Conservation (phyloP, 768 basidiomycete genomes). For the Panaeolus cyanescens region DNA sequence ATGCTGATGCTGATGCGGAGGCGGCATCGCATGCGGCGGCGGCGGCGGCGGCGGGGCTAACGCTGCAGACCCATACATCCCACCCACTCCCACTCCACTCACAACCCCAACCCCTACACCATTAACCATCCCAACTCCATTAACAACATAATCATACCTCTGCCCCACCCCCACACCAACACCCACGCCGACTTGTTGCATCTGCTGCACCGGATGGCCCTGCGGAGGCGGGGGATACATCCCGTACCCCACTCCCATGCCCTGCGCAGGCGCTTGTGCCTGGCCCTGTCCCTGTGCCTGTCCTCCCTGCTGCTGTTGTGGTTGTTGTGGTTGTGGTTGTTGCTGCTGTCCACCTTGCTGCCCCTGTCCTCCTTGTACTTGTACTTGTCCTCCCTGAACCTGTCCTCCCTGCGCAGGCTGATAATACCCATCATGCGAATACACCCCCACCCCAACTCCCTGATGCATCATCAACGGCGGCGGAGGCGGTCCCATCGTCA, state of each 20-base stretch:
- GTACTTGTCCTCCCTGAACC: neutral
- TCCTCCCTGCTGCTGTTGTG: neutral
- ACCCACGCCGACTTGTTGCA: too few relatives aligned
- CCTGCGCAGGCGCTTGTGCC: neutral
- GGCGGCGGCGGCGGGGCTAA: slow-evolving; percentile 31
- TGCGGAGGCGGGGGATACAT: neutral
- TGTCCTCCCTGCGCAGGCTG: neutral
- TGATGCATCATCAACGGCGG: neutral
- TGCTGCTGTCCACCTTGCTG: slow-evolving; percentile 10
- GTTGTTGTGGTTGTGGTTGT: slow-evolving; percentile 7
- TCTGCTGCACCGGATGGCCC: neutral
- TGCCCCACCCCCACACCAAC: neutral
- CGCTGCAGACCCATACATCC: slow-evolving; percentile 9
- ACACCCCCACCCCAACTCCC: neutral
- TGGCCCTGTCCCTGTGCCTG: slow-evolving; percentile 8
- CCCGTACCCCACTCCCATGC: too few relatives aligned
- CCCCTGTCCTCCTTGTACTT: neutral
- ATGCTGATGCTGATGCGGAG: slow-evolving; percentile 28
- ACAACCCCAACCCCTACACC: too few relatives aligned
- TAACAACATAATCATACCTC: slow-evolving; percentile 32
- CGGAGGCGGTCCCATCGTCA: neutral
- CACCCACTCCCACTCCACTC: too few relatives aligned
- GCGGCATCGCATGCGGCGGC: slow-evolving; percentile 20
- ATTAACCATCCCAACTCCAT: too few relatives aligned
- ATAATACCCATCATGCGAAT: neutral